Conservation (phyloP, 108 stramenopile species). For the Pseudonitzschia delicatissima region DNA sequence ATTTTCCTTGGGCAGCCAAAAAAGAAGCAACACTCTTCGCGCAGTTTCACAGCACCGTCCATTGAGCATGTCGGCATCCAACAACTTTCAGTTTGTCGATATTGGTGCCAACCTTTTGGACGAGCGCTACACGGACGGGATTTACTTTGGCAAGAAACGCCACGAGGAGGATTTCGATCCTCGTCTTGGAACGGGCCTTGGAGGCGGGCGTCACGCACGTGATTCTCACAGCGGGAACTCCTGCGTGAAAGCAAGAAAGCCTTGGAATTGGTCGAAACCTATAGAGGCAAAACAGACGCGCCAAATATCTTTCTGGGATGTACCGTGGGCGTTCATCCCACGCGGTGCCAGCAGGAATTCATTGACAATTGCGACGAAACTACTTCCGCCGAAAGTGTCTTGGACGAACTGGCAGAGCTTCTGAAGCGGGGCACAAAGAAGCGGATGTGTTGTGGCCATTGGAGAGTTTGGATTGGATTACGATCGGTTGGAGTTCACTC, state of each 20-base stretch:
- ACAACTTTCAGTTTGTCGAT: slow-evolving; percentile 61
- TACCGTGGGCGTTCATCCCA: slow-evolving; percentile 96
- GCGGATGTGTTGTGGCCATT: slow-evolving; percentile 80
- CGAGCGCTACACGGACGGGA: slow-evolving; percentile 72
- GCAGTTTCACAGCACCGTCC: no score
- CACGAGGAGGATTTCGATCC: slow-evolving; percentile 88
- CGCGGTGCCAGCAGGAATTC: slow-evolving; percentile 83
- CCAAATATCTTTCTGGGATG: slow-evolving; percentile 41
- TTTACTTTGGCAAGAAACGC: slow-evolving; percentile 72
- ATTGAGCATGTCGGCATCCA: neutral
- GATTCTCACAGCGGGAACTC: slow-evolving; percentile 74
- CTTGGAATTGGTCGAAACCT: slow-evolving; percentile 24
- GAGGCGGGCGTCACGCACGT: slow-evolving; percentile 59
- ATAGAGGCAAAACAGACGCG: slow-evolving; percentile 5
- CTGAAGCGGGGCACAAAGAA: no score
- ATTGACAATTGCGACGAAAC: slow-evolving; percentile 19
- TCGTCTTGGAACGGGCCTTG: slow-evolving; percentile 77
- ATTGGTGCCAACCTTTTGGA: slow-evolving; percentile 95
- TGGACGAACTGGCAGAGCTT: slow-evolving; percentile 47
- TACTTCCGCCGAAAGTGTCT: slow-evolving; percentile 12
- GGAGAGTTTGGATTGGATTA: slow-evolving; percentile 97
- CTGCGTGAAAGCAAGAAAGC: slow-evolving; percentile 65
- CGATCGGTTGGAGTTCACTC: slow-evolving; percentile 89
- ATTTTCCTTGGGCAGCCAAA: neutral
- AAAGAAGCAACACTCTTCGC: neutral